These are phyloP conservation scores for Lasiodiplodia gonubiensis DNA, from an alignment of 2,329 filamentous ascomycete genomes.

Conservation along the genomic window DNA sequence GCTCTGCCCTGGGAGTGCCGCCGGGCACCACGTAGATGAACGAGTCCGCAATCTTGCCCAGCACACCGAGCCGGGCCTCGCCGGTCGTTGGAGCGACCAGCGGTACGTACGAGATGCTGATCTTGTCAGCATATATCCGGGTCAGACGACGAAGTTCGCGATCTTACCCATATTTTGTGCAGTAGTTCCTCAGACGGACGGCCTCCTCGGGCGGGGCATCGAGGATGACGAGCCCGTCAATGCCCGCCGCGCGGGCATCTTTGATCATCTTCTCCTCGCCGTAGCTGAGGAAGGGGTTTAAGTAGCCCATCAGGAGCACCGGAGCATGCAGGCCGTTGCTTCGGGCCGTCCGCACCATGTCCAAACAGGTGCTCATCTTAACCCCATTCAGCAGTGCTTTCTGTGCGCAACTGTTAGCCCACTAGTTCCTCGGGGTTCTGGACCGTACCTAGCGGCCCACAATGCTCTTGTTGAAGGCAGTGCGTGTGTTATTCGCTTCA, in stretches of 20 bases:
- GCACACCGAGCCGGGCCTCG: slow-evolving; percentile 88
- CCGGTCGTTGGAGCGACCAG: slow-evolving; percentile 93
- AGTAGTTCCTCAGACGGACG: slow-evolving; percentile 84
- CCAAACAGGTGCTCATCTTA: slow-evolving; percentile 76
- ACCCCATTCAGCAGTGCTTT: slow-evolving; percentile 86
- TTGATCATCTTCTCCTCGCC: slow-evolving; percentile 86
- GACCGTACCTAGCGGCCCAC: neutral
- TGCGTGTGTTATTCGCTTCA: slow-evolving; percentile 18
- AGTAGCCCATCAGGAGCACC: slow-evolving; percentile 96
- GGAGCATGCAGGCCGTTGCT: slow-evolving; percentile 78
- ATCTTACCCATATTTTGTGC: slow-evolving; percentile 74
- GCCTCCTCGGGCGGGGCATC: slow-evolving; percentile 95
- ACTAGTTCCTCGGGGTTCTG: neutral
- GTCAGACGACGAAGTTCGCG: neutral
- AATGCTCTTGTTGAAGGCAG: slow-evolving; percentile 30
- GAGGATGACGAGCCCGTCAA: slow-evolving; percentile 96
- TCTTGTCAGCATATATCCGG: neutral
- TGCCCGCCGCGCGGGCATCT: slow-evolving; percentile 81
- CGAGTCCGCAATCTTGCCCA: slow-evolving; percentile 95
- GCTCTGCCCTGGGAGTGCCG: slow-evolving; percentile 77
- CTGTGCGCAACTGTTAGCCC: slow-evolving; percentile 39
- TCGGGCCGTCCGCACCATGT: slow-evolving; percentile 83
- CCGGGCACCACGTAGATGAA: slow-evolving; percentile 99
- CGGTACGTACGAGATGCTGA: slow-evolving; percentile 87
- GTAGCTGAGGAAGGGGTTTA: slow-evolving; percentile 93